A percentile compares a stretch with the other conserved stretches of the same genome.
Conservation (phyloP, 2,329 filamentous ascomycete species). For the Fusarium kyushuense region DNA sequence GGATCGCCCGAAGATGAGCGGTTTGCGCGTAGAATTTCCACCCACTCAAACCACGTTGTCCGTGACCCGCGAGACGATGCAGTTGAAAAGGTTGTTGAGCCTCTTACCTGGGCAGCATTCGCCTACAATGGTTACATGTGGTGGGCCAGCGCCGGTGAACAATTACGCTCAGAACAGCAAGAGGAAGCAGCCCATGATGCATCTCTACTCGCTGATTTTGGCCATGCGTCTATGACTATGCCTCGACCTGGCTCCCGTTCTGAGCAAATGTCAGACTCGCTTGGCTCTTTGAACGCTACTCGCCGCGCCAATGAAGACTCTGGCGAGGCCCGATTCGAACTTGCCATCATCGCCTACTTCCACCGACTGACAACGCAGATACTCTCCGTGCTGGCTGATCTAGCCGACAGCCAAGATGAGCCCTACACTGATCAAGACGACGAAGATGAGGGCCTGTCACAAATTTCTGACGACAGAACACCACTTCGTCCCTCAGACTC, state of each 20-base stretch:
- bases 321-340: slow-evolving; percentile 68
- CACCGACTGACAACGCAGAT: slow-evolving; percentile 78
- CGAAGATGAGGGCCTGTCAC: slow-evolving; percentile 54
- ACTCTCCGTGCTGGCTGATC: slow-evolving; percentile 70
- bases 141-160: slow-evolving; percentile 88
- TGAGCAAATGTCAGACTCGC: slow-evolving; percentile 57
- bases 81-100: slow-evolving; percentile 70
- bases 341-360: slow-evolving; percentile 83
- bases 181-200: slow-evolving; percentile 69
- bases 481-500: slow-evolving; percentile 42
- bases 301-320: slow-evolving; percentile 52
- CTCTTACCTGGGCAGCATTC: slow-evolving; percentile 76
- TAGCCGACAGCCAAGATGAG: slow-evolving; percentile 66
- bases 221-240: slow-evolving; percentile 53
- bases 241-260: slow-evolving; percentile 49
- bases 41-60: slow-evolving; percentile 46
- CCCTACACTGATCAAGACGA: slow-evolving; percentile 52
- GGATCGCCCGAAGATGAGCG: slow-evolving; percentile 48
- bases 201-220: slow-evolving; percentile 66
- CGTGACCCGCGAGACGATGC: slow-evolving; percentile 60
- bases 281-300: slow-evolving; percentile 57
- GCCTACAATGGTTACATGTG: slow-evolving; percentile 89
- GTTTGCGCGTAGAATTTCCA: slow-evolving; percentile 46
- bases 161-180: slow-evolving; percentile 69
- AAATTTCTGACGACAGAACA: slow-evolving; percentile 47